Conservation (phyloP, 345 rosid genomes). For the Rhizophora apiculata region DNA sequence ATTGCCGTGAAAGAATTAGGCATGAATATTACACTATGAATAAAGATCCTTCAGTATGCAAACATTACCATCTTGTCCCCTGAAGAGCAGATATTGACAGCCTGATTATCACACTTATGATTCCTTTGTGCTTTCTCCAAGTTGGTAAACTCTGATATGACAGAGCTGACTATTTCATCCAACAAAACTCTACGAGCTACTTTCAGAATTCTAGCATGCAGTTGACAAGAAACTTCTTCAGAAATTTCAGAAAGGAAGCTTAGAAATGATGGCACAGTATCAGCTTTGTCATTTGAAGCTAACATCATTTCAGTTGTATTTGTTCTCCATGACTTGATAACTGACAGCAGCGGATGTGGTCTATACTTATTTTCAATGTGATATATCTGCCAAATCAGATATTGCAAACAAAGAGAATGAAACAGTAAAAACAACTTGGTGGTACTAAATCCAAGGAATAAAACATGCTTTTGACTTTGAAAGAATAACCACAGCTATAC, state of each 20-base stretch:
- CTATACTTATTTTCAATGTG: slow-evolving; percentile 52
- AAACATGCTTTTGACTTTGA: too few relatives aligned
- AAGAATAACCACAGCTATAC: too few relatives aligned
- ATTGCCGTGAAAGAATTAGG: neutral
- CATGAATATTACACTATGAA: too few relatives aligned
- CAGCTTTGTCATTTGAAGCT: slow-evolving; percentile 26
- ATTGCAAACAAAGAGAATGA: slow-evolving; percentile 12
- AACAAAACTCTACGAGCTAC: slow-evolving; percentile 71
- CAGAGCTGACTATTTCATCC: slow-evolving; percentile 74
- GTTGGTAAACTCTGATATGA: slow-evolving; percentile 51
- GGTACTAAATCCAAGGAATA: neutral
- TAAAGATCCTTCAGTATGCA: neutral
- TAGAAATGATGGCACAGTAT: slow-evolving; percentile 27
- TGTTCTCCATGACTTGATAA: slow-evolving; percentile 52
- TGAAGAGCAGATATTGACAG: slow-evolving; percentile 23
- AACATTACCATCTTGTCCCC: slow-evolving; percentile 36
- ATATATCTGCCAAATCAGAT: slow-evolving; percentile 53
- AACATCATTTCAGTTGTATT: slow-evolving; percentile 23
- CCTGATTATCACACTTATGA: slow-evolving; percentile 41
- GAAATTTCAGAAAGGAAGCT: slow-evolving; percentile 54
- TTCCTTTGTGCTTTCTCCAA: slow-evolving; percentile 45
- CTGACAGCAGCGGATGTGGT: slow-evolving; percentile 49
- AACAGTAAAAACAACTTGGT: slow-evolving; percentile 2
- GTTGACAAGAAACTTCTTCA: slow-evolving; percentile 67
- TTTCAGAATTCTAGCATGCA: slow-evolving; percentile 76